These are phyloP conservation scores for Trichoderma sp. DNA, from an alignment of 2,329 filamentous ascomycete genomes.

Conservation along the genomic window DNA sequence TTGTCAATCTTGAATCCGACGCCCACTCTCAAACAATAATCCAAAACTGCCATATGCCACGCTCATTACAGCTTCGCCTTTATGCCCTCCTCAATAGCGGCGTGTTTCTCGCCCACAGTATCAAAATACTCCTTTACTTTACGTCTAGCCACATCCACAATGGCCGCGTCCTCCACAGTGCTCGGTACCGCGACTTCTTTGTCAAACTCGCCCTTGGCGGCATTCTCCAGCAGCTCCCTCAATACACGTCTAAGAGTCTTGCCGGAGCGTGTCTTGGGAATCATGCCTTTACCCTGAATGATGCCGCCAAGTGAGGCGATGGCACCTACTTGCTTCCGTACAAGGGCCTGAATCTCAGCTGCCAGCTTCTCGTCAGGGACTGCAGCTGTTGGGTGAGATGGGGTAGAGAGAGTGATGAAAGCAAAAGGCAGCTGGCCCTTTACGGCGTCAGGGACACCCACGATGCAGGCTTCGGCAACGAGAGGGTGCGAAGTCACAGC, in stretches of 20 bases:
- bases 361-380: constrained; percentile 46
- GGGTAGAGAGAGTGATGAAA: constrained; percentile 62
- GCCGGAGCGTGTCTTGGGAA: constrained; percentile 87
- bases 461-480: constrained; percentile 81
- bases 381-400: constrained; percentile 51
- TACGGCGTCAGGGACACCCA: constrained; percentile 78
- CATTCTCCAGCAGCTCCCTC: constrained; percentile 81
- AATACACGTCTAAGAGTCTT: constrained; percentile 84
- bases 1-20: not conserved
- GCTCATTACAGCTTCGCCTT: constrained; percentile 52
- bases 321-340: constrained; percentile 79
- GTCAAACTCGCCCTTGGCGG: constrained; percentile 68
- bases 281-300: constrained; percentile 80
- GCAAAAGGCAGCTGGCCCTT: constrained; percentile 93
- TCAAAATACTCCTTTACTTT: constrained; percentile 76
- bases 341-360: constrained; percentile 67
- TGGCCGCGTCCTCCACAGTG: constrained; percentile 78
- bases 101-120: constrained; percentile 43
- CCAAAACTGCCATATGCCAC: not conserved
- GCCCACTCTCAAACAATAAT: not conserved
- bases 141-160: constrained; percentile 69
- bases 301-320: constrained; percentile 86
- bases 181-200: constrained; percentile 72
- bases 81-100: constrained; percentile 43
- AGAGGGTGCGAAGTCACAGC: constrained; percentile 77